phyloP scores from a whole-genome alignment of 2,329 filamentous ascomycete genomes.

The Orbilia brochopaga region DNA sequence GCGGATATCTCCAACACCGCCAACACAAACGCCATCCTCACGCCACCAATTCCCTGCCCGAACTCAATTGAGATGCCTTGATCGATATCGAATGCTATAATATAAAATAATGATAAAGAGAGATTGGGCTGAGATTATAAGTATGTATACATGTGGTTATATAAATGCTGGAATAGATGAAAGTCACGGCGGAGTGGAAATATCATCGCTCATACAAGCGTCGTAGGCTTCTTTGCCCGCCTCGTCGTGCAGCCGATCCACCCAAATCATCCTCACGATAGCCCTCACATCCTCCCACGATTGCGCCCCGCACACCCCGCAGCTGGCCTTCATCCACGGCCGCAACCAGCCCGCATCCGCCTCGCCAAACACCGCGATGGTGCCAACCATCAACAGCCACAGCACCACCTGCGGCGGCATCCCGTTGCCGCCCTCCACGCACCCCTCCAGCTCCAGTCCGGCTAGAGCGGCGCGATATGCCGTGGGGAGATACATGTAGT shows the following conservation, averaged over 20 bases:
- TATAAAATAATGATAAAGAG: too few relatives aligned
- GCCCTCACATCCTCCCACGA: slow-evolving; percentile 54
- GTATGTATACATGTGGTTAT: too few relatives aligned
- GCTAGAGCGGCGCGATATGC: slow-evolving; percentile 48
- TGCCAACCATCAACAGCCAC: slow-evolving; percentile 55
- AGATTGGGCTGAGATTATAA: too few relatives aligned
- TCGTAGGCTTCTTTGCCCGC: slow-evolving; percentile 55
- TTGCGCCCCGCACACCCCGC: slow-evolving; percentile 43
- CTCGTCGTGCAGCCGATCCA: slow-evolving; percentile 56
- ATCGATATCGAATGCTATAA: too few relatives aligned
- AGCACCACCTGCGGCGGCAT: slow-evolving; percentile 51
- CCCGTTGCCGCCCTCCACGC: neutral
- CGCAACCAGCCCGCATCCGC: slow-evolving; percentile 52
- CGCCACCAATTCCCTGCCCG: too few relatives aligned
- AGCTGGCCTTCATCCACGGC: slow-evolving; percentile 52
- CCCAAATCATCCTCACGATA: slow-evolving; percentile 56
- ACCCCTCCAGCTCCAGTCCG: slow-evolving; percentile 22
- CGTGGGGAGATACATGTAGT: slow-evolving; percentile 51
- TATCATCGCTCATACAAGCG: neutral
- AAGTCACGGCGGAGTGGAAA: too few relatives aligned
- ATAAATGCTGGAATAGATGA: too few relatives aligned
- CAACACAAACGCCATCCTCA: too few relatives aligned
- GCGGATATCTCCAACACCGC: too few relatives aligned
- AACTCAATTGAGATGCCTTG: too few relatives aligned
- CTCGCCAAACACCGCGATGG: slow-evolving; percentile 53